A percentile compares a stretch with the other conserved stretches of the same genome.
These are phyloP conservation scores for Heteromeles arbutifolia DNA, from an alignment of 306 rosid species.

Conservation along the genomic window DNA sequence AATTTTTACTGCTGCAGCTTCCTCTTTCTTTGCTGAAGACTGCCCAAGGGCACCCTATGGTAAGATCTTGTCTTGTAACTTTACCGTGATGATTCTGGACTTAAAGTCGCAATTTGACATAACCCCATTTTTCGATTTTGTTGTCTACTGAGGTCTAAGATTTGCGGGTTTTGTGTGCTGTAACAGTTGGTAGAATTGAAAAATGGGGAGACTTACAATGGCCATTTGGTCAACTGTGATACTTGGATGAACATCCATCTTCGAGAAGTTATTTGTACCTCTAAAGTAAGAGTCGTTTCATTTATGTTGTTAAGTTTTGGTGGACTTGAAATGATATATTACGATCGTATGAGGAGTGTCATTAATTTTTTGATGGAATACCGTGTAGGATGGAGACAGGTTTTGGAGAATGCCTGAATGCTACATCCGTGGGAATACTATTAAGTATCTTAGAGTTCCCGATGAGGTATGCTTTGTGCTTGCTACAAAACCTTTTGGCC, in stretches of 20 bases:
- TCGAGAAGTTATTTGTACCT: constrained; percentile 95
- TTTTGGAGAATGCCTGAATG: constrained; percentile 99
- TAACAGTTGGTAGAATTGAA: constrained; percentile 87
- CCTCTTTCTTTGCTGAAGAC: constrained; percentile 93
- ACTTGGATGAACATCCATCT: constrained; percentile 99
- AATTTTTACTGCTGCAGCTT: constrained; percentile 43
- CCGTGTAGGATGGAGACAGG: constrained; percentile 84
- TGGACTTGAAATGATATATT: neutral
- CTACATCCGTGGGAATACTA: constrained; percentile 92
- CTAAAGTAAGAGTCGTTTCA: constrained; percentile 49
- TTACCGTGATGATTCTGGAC: neutral
- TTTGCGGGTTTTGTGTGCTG: constrained; percentile 9
- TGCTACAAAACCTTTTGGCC: neutral
- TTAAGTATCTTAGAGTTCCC: constrained; percentile 94
- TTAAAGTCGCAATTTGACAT: neutral
- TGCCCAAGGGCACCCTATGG: constrained; percentile 98
- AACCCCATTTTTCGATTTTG: neutral
- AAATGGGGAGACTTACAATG: constrained; percentile 98
- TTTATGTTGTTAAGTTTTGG: neutral
- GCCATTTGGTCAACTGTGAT: constrained; percentile 96
- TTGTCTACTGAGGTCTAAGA: constrained; percentile 13
- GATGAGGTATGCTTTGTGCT: constrained; percentile 59
- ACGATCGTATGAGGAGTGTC: neutral
- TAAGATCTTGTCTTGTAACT: constrained; percentile 6
- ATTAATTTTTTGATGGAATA: neutral